Conservation (phyloP, 2,329 filamentous ascomycete genomes). For the Cercospora janseana region DNA sequence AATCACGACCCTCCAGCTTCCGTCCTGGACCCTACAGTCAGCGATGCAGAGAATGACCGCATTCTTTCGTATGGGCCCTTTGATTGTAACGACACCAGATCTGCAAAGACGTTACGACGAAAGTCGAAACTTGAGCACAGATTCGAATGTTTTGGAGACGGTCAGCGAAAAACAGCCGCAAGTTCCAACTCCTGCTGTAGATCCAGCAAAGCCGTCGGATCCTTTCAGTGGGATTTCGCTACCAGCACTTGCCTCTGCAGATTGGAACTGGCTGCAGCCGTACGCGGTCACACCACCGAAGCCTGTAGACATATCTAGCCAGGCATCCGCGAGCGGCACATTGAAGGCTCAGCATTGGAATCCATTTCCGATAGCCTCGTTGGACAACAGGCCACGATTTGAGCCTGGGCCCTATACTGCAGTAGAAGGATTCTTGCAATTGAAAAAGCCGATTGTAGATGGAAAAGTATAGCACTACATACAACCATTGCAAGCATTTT, state of each 20-base stretch:
- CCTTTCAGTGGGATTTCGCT: slow-evolving; percentile 3
- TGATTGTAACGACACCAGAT: slow-evolving; percentile 8
- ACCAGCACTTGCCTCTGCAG: not conserved
- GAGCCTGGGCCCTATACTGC: slow-evolving; percentile 12
- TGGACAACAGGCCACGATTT: slow-evolving; percentile 8
- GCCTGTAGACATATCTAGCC: not conserved
- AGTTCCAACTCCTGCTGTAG: not conserved
- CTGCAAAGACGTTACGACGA: slow-evolving; percentile 1
- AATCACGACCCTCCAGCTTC: slow-evolving; percentile 9
- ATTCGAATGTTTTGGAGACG: not conserved
- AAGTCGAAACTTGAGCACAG: not conserved
- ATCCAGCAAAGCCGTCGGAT: not conserved
- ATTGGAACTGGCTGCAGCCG: slow-evolving; percentile 7
- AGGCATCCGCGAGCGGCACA: not conserved
- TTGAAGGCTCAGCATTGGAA: not conserved
- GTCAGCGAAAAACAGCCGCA: not conserved
- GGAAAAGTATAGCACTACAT: not conserved
- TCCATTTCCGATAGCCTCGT: slow-evolving; percentile 3
- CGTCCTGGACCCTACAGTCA: slow-evolving; percentile 11
- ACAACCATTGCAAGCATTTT: not conserved
- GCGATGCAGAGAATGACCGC: slow-evolving; percentile 13
- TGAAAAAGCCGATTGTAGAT: slow-evolving; percentile 4
- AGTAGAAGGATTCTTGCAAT: slow-evolving; percentile 10
- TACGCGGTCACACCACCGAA: not conserved
- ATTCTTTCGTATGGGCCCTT: slow-evolving; percentile 12